Conservation (phyloP, 768 basidiomycete genomes). For the Rhodosporidiobolus sp. region DNA sequence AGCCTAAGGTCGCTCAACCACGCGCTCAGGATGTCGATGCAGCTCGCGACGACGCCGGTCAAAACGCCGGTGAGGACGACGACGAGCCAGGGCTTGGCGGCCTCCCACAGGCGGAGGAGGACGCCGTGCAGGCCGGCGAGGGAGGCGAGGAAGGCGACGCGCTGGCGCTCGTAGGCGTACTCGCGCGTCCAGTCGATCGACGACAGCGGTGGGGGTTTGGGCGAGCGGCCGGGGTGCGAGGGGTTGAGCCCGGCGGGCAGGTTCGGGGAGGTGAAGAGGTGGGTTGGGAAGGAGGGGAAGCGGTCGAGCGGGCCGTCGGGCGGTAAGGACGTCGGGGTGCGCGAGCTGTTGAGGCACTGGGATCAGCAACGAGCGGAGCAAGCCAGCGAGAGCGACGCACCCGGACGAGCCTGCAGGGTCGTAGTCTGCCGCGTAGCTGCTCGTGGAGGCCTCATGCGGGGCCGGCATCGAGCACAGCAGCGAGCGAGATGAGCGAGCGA, state of each 20-base stretch:
- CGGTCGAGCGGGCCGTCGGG: not conserved
- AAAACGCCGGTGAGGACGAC: slow-evolving; percentile 39
- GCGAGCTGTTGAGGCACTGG: not conserved
- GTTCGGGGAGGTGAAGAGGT: not conserved
- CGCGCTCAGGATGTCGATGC: slow-evolving; percentile 38
- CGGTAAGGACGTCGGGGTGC: too few relatives aligned
- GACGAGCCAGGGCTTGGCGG: slow-evolving; percentile 33
- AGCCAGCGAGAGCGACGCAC: not conserved
- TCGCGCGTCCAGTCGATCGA: slow-evolving; percentile 35
- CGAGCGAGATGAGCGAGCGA: not conserved
- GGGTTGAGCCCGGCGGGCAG: not conserved
- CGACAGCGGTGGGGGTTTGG: not conserved
- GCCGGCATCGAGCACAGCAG: not conserved
- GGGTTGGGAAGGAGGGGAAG: slow-evolving; percentile 12
- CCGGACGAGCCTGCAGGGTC: not conserved
- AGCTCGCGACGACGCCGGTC: slow-evolving; percentile 39
- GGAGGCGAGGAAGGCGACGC: not conserved
- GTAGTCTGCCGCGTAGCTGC: not conserved
- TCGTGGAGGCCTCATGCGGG: not conserved
- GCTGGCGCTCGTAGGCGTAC: slow-evolving; percentile 15
- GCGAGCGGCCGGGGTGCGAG: not conserved
- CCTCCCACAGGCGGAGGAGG: slow-evolving; percentile 20
- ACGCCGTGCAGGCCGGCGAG: slow-evolving; percentile 9
- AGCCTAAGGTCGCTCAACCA: slow-evolving; percentile 42
- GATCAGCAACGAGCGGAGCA: not conserved